Evolutionary conservation across 805 yeast species (phyloP), one percentile per base, ranked within the genome.

Genomic region (Cyberlindnera bimundalis): DNA sequence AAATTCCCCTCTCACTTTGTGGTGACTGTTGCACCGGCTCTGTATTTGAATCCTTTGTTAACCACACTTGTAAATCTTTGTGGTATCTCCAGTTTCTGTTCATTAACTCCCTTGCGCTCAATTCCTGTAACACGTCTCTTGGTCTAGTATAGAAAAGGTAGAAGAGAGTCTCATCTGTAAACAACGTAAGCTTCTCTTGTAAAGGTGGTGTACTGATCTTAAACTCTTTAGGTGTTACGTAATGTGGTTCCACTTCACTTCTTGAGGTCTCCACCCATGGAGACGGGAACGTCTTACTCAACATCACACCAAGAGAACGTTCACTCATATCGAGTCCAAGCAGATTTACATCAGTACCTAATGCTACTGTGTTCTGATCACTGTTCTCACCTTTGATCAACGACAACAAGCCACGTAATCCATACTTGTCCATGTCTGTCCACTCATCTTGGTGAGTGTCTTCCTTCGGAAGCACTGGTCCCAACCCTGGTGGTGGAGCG

Each of bases 41-140:
- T 46, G 81, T 80, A 53, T 79, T 78, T 21, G 95, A 85, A 56
- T 89, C 96, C 62, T 93, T 93, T 11, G 99, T 93, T 44, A 93
- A 68, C 99, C 99, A 93, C 37, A 93, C 89, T 66, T 90, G 95
- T 42, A 93, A 74, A 46, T 88, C 96, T 65, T 89, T 91, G 65
- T 93, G 99, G 58, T 86, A 93, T 51, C 98, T 76, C 99, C 99
- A 93, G 65, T 91, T 93, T 54, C 99, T 74, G 47, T 80, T 80
- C 54, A 88, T 87, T 52, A 93, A 74, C 61, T 91, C 98, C 44
- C 91, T 72, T 6, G 97, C 95, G 5, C 95, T 95, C 42, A 89
- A 76, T 60, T 93, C 99, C 63, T 93, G 99, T 60, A 91, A 70
- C 4, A 88, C 79, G 59, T 93, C 97, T 40, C 88, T 80, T 5